Conservation (phyloP, 371 early-diverging fungal genomes). For the Circinella umbellata region DNA sequence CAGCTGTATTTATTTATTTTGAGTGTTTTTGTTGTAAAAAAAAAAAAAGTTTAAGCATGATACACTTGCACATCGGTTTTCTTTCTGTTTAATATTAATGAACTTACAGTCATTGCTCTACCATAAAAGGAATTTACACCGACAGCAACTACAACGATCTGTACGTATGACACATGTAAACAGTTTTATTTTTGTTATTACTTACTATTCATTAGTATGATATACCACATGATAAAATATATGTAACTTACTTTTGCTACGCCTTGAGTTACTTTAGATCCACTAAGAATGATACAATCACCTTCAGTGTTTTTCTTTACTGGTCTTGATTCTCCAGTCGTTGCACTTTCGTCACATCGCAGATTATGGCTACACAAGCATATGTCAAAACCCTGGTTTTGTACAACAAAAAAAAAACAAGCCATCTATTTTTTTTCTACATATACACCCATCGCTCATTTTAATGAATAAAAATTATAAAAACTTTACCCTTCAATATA, state of each 20-base stretch:
- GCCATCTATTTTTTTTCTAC: neutral
- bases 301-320: constrained; percentile 48
- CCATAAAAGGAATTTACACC: constrained; percentile 71
- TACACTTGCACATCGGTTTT: neutral
- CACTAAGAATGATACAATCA: constrained; percentile 65
- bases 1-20: constrained; percentile 12
- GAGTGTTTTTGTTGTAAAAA: too few species aligned
- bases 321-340: constrained; percentile 85
- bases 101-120: constrained; percentile 32
- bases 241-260: constrained; percentile 43
- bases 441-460: constrained; percentile 7
- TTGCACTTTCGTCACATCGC: constrained; percentile 81
- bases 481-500: constrained; percentile 73
- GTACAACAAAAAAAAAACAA: neutral
- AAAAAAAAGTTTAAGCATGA: neutral
- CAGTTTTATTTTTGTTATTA: neutral
- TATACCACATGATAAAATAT: too few species aligned
- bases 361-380: constrained; percentile 74
- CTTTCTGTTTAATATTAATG: neutral
- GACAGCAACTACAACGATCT: constrained; percentile 72
- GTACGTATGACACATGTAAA: constrained; percentile 27
- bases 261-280: constrained; percentile 77
- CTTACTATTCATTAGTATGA: too few species aligned
- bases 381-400: neutral
- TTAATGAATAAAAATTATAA: neutral